These are phyloP conservation scores for Daldinia concentrica DNA, from an alignment of 495 filamentous ascomycete genomes.

Conservation along the genomic window DNA sequence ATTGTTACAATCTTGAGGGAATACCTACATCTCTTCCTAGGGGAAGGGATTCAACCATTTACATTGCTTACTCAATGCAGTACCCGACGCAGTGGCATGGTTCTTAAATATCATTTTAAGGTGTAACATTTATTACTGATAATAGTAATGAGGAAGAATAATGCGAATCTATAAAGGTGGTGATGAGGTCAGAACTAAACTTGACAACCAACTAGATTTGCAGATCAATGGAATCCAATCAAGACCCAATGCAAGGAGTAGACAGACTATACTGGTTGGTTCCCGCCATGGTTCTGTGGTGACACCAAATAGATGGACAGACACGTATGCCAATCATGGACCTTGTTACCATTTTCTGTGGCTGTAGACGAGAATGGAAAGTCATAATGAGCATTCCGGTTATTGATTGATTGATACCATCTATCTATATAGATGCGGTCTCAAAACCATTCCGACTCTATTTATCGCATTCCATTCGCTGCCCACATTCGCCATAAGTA, in stretches of 20 bases:
- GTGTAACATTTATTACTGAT: slow-evolving; percentile 15
- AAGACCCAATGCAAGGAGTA: slow-evolving; percentile 1
- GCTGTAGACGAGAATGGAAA: slow-evolving; percentile 3
- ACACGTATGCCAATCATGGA: slow-evolving; percentile 14
- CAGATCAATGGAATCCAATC: slow-evolving; percentile 15
- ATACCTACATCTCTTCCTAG: not conserved
- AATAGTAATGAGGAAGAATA: slow-evolving; percentile 17
- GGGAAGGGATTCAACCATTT: not conserved
- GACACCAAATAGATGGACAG: slow-evolving; percentile 13
- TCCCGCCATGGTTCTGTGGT: slow-evolving; percentile 3
- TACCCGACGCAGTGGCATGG: not conserved
- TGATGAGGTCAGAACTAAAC: slow-evolving; percentile 31
- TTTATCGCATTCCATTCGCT: slow-evolving; percentile 25
- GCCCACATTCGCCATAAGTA: slow-evolving; percentile 14
- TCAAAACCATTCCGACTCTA: slow-evolving; percentile 15
- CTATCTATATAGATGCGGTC: slow-evolving; percentile 33
- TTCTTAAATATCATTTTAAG: slow-evolving; percentile 8
- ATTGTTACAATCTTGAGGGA: not conserved
- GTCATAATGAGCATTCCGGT: slow-evolving; percentile 1
- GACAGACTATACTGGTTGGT: slow-evolving; percentile 1
- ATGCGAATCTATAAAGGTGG: slow-evolving; percentile 17
- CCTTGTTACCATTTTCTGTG: not conserved
- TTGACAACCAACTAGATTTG: slow-evolving; percentile 15
- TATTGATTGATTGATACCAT: slow-evolving; percentile 25
- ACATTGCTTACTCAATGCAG: not conserved